Conservation (phyloP, 1,284 basidiomycete species). For the Naganishia sp. region DNA sequence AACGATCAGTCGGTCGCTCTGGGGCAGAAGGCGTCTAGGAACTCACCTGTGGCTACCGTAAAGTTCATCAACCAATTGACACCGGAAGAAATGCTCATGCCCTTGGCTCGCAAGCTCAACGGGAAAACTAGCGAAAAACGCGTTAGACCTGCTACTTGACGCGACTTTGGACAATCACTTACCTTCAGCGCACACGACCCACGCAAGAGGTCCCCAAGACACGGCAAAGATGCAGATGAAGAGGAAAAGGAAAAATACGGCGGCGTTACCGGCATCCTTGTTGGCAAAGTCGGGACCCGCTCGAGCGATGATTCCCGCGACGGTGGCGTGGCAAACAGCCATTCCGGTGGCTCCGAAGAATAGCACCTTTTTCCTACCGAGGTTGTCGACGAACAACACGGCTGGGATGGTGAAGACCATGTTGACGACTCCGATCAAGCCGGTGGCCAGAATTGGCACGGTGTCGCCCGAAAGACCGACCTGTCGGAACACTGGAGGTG, state of each 20-base stretch:
- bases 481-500: constrained; percentile 30
- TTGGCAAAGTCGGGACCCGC: constrained; percentile 42
- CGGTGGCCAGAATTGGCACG: constrained; percentile 70
- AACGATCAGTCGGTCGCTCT: not conserved
- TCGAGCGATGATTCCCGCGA: constrained; percentile 48
- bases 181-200: constrained; percentile 51
- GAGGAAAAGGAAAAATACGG: constrained; percentile 38
- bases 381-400: constrained; percentile 51
- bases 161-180: not conserved
- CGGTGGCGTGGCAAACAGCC: constrained; percentile 49
- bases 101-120: constrained; percentile 52
- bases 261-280: constrained; percentile 47
- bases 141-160: not conserved
- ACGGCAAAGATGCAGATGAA: constrained; percentile 45
- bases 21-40: constrained; percentile 27
- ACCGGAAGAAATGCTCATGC: constrained; percentile 48
- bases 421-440: constrained; percentile 73
- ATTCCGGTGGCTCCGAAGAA: constrained; percentile 48
- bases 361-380: constrained; percentile 50
- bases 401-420: constrained; percentile 52
- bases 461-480: constrained; percentile 54
- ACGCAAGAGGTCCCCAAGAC: constrained; percentile 51
- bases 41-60: constrained; percentile 42
- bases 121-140: constrained; percentile 42
- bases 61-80: constrained; percentile 48